Percentiles rank a stretch among this genome's conserved stretches.
These are phyloP conservation scores for Peronospora belbahrii DNA, from an alignment of 352 stramenopile species.

Conservation along the genomic window DNA sequence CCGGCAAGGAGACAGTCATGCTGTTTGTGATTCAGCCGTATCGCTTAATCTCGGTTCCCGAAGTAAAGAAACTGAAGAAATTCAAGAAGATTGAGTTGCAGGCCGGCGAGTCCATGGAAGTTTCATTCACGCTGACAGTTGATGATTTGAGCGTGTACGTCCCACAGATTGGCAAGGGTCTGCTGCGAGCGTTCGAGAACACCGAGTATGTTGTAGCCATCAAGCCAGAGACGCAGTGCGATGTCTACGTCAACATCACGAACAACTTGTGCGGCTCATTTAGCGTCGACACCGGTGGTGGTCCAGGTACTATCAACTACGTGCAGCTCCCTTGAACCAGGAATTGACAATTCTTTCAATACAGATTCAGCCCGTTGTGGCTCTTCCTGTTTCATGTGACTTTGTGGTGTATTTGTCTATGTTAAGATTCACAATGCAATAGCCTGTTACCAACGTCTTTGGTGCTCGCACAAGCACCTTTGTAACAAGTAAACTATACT, in stretches of 20 bases:
- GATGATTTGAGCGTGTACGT: too few species aligned
- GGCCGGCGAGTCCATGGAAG: conserved; percentile 24
- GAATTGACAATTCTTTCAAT: too few species aligned
- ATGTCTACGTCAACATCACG: conserved; percentile 41
- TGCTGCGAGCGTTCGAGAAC: conserved; percentile 49
- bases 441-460: too few species aligned
- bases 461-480: conserved; percentile 5
- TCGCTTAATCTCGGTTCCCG: conserved; percentile 48
- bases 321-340: too few species aligned
- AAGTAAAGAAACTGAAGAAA: conserved; percentile 74
- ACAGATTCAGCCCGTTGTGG: too few species aligned
- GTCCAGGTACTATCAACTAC: too few species aligned
- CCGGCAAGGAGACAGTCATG: conserved; percentile 70
- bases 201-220: conserved; percentile 54
- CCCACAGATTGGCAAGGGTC: conserved; percentile 51
- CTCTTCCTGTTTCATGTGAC: too few species aligned
- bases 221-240: conserved; percentile 61
- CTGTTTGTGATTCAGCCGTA: conserved; percentile 65
- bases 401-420: too few species aligned
- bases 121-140: conserved; percentile 32
- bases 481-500: too few species aligned
- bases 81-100: conserved; percentile 67
- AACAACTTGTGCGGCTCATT: conserved; percentile 42
- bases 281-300: conserved; percentile 22
- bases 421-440: too few species aligned